Base-by-base conservation (phyloP, 257 asterid genomes). In the Osmanthus fragrans region DNA sequence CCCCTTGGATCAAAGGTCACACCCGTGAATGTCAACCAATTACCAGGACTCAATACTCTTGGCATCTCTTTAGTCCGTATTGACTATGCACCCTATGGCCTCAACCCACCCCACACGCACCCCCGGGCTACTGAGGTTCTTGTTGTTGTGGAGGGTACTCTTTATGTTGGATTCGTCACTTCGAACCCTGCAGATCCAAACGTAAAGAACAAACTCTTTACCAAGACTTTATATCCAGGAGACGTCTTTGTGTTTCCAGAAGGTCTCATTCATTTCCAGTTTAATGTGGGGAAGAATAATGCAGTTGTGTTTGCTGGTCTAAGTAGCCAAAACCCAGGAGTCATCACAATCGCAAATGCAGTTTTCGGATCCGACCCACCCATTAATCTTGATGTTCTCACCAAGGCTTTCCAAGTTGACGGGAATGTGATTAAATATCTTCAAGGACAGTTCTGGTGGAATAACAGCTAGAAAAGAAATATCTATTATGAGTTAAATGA, bases 211-310 rank as follows among this genome's bases (percentile, higher is more conserved):
- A 73, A 73, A 25, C 56, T 73, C 36, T 73, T 73, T 56, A 56
- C 77, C 51, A 73, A 73, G 70, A 60, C 47, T 4, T 73, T 73
- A 12, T 7, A 73, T 13, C 70, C 56, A 0, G 77, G 77, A 73
- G 77, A 73, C 12, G 70, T 73, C 25, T 73, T 73, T 18, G 77
- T 73, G 4, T 73, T 73, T 37, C 76, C 76, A 30, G 30, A 73
- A 51, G 76, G 40, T 18, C 65, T 51, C 15, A 56, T 73, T 30
- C 40, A 15, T 30, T 10, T 68, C 40, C 40, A 30, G 4, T 12
- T 68, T 15, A 51, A 51, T 18, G 23, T 51, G 7, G 25, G 63
- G 1, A 51, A 51, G 63, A 51, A 1, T 3, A 51, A 51, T 5
- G 63, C 7, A 0, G 23, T 51, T 1, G 63, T 4, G 3, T 51